Evolutionary conservation across 306 rosid genomes (phyloP).

Genomic region (Malus sylvestris): DNA sequence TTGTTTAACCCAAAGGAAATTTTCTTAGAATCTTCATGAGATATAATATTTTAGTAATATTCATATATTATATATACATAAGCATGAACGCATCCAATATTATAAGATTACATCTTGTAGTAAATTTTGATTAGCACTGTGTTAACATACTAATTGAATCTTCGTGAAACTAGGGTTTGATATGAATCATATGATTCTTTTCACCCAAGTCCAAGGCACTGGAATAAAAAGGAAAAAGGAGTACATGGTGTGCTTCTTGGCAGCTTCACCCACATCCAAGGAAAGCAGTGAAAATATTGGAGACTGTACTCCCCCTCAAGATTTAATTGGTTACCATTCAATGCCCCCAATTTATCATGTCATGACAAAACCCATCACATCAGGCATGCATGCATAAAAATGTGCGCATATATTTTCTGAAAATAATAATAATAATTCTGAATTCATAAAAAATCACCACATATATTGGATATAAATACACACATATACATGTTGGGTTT

Average conservation of each 20-base stretch:
- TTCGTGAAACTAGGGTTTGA: conserved; percentile 11
- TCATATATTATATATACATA: not conserved
- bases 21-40: conserved; percentile 44
- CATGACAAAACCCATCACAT: conserved; percentile 59
- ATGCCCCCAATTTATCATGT: conserved; percentile 42
- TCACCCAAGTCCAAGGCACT: not conserved
- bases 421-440: not conserved
- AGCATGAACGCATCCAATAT: not conserved
- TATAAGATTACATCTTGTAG: not conserved
- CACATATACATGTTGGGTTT: conserved; percentile 26
- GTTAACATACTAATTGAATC: not conserved
- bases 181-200: conserved; percentile 9
- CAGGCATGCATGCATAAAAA: conserved; percentile 38
- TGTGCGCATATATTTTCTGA: not conserved
- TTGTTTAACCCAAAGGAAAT: not conserved
- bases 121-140: too few relatives aligned
- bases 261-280: conserved; percentile 41
- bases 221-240: conserved; percentile 1
- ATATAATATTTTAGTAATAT: not conserved
- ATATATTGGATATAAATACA: conserved; percentile 38
- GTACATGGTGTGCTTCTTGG: conserved; percentile 21
- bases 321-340: conserved; percentile 29
- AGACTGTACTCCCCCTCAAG: conserved; percentile 27
- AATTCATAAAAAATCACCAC: conserved; percentile 7
- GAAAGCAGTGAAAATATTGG: conserved; percentile 22